Evolutionary conservation across 164 flowering plant species (phyloP), one percentile per base, ranked within the genome.

Genomic region (Protea cynaroides): DNA sequence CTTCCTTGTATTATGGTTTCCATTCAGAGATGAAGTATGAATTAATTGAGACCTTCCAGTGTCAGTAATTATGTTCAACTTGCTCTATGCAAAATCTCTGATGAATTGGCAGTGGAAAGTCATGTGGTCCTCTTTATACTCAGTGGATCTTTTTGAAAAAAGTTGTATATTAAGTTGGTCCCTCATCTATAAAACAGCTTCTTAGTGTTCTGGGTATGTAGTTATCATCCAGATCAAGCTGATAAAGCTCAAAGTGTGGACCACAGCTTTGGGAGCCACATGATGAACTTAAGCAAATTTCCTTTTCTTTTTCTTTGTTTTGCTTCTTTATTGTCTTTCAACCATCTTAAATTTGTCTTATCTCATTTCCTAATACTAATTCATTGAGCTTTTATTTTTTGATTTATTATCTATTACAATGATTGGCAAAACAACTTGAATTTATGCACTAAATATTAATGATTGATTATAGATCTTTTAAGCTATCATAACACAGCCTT

Each of bases 61-160:
- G 34, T 29, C 34, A 29, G 34, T 29, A 1, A 40, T 40, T 40
- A 8, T 40, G 46, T 8, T 9, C 74, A 64, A 56, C 25, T 70
- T 62, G 70, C 57, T 40, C 69, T 63, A 25, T 63, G 71, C 70
- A 74, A 62, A 25, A 1, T 66, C 56, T 24, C 17, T 10, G 13
- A 12, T 47, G 21, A 22, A 38, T 19, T 2, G 64, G 40, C 15
- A 4, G 21, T 29, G 64, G 47, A 58, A 59, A 58, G 62, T 50
- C 23, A 65, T 59, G 79, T 76, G 82, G 82, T 76, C 82, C 78
- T 69, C 54, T 43, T 29, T 51, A 34, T 65, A 23, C 17, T 56
- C 21, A 22, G 59, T 64, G 72, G 58, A 56, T 56, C 24, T 37
- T 65, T 70, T 49, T n/a, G n/a, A 23, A 60, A 62, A 49, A 71